Percentiles rank a stretch among this genome's conserved stretches.
These are phyloP conservation scores for Neurospora sp. DNA, from an alignment of 495 filamentous ascomycete species.

Conservation along the genomic window DNA sequence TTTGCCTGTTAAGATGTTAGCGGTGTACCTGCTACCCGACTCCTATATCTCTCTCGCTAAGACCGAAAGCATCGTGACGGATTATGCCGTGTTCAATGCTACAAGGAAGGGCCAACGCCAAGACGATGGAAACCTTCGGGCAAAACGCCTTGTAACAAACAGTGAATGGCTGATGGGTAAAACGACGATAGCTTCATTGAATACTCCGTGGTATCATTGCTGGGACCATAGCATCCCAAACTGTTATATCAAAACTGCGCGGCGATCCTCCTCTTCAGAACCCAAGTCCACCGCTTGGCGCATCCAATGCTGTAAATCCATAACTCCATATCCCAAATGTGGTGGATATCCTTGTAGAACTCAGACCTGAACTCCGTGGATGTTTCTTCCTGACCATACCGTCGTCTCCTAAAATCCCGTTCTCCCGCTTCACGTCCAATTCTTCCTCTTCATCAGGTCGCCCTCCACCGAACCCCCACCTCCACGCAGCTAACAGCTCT, in stretches of 20 bases:
- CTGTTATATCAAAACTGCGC: not conserved
- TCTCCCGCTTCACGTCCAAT: not conserved
- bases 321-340: not conserved
- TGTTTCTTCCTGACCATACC: not conserved
- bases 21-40: not conserved
- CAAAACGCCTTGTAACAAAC: too few relatives aligned
- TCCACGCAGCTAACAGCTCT: constrained; percentile 33
- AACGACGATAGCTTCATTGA: too few relatives aligned
- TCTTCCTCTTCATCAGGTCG: not conserved
- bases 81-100: too few relatives aligned
- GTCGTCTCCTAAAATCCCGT: not conserved
- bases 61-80: too few relatives aligned
- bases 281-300: too few relatives aligned
- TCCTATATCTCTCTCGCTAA: not conserved
- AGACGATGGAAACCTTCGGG: too few relatives aligned
- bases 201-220: not conserved
- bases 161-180: too few relatives aligned
- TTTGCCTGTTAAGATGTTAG: not conserved
- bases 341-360: not conserved
- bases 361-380: not conserved
- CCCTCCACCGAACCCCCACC: constrained; percentile 20
- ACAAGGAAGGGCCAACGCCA: too few relatives aligned
- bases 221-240: not conserved
- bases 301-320: not conserved
- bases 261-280: too few relatives aligned